Evolutionary conservation across 345 rosid genomes (phyloP).

Genomic region (Brassica napus): DNA sequence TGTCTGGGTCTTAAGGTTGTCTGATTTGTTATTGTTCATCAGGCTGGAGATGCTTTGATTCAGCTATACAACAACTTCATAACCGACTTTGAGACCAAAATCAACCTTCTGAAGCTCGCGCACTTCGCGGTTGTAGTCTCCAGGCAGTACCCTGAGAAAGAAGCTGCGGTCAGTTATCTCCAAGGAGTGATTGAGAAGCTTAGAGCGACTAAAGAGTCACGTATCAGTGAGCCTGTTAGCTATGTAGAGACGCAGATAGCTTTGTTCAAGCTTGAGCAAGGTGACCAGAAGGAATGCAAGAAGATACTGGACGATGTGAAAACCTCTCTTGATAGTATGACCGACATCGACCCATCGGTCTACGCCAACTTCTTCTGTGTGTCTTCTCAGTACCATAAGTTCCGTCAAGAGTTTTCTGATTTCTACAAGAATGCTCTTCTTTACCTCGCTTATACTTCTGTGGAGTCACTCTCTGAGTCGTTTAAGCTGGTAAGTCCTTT

Average conservation of each 20-base stretch:
- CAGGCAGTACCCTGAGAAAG: constrained; percentile 82
- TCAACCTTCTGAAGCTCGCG: constrained; percentile 94
- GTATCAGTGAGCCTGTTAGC: constrained; percentile 82
- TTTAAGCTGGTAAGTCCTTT: constrained; percentile 37
- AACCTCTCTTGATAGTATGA: constrained; percentile 82
- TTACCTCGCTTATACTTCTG: constrained; percentile 44
- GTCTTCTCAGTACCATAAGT: constrained; percentile 65
- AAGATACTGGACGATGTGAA: constrained; percentile 86
- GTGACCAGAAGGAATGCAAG: constrained; percentile 84
- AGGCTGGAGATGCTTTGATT: constrained; percentile 92
- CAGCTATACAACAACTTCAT: constrained; percentile 89
- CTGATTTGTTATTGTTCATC: constrained; percentile 11
- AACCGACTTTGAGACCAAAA: constrained; percentile 92
- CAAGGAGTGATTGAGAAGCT: constrained; percentile 88
- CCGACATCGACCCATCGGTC: constrained; percentile 97
- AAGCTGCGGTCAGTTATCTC: constrained; percentile 78
- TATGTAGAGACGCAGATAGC: constrained; percentile 89
- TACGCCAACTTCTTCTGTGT: constrained; percentile 92
- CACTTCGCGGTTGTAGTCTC: constrained; percentile 93
- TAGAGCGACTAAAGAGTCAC: constrained; percentile 68
- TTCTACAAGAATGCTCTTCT: constrained; percentile 44
- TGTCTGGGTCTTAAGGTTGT: constrained; percentile 11
- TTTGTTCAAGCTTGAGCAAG: constrained; percentile 79
- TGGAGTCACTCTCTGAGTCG: constrained; percentile 42
- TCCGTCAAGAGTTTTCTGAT: constrained; percentile 42